These are phyloP conservation scores for Opeltia flavorubescens DNA, from an alignment of 495 filamentous ascomycete species.

Conservation along the genomic window DNA sequence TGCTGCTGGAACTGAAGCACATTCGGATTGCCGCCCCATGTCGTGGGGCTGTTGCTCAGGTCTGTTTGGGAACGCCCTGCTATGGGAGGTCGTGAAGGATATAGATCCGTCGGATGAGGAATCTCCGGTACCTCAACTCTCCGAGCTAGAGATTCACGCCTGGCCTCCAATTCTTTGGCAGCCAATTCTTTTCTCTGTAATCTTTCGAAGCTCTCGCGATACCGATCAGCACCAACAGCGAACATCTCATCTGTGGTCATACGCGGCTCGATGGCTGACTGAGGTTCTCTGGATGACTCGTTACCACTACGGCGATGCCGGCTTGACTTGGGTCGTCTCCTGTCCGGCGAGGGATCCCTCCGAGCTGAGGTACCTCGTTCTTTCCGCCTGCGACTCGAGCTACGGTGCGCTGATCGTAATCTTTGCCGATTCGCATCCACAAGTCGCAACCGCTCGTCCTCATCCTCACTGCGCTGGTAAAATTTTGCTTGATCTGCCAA, in stretches of 20 bases:
- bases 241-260: conserved; percentile 13
- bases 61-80: conserved; percentile 22
- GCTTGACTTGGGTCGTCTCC: conserved; percentile 23
- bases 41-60: conserved; percentile 19
- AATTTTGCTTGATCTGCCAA: conserved; percentile 34
- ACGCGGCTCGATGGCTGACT: conserved; percentile 12
- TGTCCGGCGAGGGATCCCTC: conserved; percentile 34
- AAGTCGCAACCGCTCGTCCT: conserved; percentile 46
- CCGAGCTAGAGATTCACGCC: conserved; percentile 65
- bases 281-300: conserved; percentile 27
- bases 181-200: conserved; percentile 59
- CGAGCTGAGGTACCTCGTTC: conserved; percentile 31
- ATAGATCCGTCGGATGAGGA: conserved; percentile 56
- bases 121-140: conserved; percentile 69
- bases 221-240: background rate
- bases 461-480: conserved; percentile 24
- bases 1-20: conserved; percentile 7
- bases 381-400: conserved; percentile 42
- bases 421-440: conserved; percentile 48
- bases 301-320: conserved; percentile 20
- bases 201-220: conserved; percentile 24
- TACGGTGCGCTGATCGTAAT: conserved; percentile 44
- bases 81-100: conserved; percentile 17
- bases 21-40: conserved; percentile 12
- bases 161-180: conserved; percentile 74